Conservation (phyloP, 129 eudicot species). For the Chrysanthemum seticuspe region DNA sequence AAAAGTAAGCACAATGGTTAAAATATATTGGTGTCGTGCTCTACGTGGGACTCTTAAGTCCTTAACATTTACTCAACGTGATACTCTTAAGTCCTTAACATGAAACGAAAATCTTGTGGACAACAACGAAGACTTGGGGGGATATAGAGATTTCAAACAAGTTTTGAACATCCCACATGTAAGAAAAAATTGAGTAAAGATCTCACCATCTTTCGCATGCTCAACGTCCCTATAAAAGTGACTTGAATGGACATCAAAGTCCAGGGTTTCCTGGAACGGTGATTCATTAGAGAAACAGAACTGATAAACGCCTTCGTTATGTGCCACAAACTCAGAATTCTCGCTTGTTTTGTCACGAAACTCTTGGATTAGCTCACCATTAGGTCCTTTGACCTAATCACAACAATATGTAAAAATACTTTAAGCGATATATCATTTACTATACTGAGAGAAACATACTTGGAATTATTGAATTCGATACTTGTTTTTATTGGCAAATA, state of each 20-base stretch:
- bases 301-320: constrained; percentile 64
- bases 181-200: not conserved
- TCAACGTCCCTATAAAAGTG: constrained; percentile 57
- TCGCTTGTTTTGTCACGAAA: constrained; percentile 72
- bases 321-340: constrained; percentile 68
- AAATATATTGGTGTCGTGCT: not conserved
- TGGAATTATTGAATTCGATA: too few species aligned
- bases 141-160: not conserved
- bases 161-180: not conserved
- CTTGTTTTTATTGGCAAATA: too few species aligned
- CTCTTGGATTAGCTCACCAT: constrained; percentile 79
- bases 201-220: constrained; percentile 94
- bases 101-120: not conserved
- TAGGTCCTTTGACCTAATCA: constrained; percentile 79
- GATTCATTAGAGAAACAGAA: constrained; percentile 87
- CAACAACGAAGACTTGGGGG: not conserved
- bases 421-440: too few species aligned
- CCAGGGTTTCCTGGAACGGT: constrained; percentile 78
- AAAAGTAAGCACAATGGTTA: not conserved
- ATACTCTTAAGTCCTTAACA: too few species aligned
- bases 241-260: constrained; percentile 74
- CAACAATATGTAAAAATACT: not conserved
- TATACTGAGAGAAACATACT: too few species aligned
- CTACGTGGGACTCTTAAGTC: too few species aligned
- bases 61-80: too few species aligned